Evolutionary conservation across 306 rosid species (phyloP).

Genomic region (Ochetophila trinervis): DNA sequence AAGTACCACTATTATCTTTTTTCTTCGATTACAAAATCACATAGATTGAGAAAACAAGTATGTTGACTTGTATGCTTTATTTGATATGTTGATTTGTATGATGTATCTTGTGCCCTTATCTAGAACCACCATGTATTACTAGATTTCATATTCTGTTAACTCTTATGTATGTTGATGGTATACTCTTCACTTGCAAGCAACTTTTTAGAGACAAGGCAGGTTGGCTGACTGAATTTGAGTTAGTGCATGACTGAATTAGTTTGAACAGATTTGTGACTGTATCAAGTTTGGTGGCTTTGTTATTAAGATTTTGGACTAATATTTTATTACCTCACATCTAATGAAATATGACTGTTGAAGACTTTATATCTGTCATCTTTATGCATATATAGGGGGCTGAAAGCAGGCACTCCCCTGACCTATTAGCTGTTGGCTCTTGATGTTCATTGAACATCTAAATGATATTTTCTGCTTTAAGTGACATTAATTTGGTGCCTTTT

Average conservation of each 20-base stretch:
- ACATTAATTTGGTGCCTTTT: not conserved
- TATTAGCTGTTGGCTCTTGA: too few relatives aligned
- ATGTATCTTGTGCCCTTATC: too few relatives aligned
- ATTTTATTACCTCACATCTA: not conserved
- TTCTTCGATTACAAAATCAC: too few relatives aligned
- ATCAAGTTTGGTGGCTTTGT: constrained; percentile 4
- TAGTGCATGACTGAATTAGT: not conserved
- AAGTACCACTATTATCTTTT: too few relatives aligned
- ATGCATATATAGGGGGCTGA: too few relatives aligned
- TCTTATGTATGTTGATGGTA: not conserved
- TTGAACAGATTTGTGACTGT: not conserved
- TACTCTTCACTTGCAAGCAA: not conserved
- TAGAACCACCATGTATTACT: too few relatives aligned
- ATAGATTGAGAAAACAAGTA: too few relatives aligned
- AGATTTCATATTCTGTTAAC: too few relatives aligned
- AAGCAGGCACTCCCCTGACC: too few relatives aligned
- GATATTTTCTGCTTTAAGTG: not conserved
- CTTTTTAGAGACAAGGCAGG: not conserved
- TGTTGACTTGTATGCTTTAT: too few relatives aligned
- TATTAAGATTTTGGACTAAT: not conserved
- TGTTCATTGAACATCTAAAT: not conserved
- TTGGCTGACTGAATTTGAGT: not conserved
- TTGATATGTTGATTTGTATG: not conserved
- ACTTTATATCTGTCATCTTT: too few relatives aligned
- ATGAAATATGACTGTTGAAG: not conserved